Evolutionary conservation across 192 early-diverging fungal genomes (phyloP).

Genomic region (Physocladia obscura): DNA sequence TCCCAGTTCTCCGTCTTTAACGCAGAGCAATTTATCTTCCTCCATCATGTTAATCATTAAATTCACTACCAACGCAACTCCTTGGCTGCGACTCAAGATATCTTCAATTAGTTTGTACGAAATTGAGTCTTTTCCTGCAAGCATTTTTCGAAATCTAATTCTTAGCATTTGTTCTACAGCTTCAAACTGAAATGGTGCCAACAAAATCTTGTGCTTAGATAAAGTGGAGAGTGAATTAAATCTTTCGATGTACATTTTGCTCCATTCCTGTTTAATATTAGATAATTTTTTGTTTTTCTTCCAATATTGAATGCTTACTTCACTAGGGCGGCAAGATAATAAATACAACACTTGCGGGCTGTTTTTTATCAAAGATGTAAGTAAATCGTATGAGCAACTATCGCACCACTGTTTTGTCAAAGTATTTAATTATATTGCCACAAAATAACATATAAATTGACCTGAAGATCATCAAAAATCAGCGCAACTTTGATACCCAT

Average conservation of each 20-base stretch:
- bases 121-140: neutral
- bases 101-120: conserved; percentile 4
- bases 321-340: conserved; percentile 8
- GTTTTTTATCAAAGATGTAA: conserved; percentile 10
- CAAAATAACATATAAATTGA: too few species aligned
- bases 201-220: conserved; percentile 5
- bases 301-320: neutral
- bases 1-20: neutral
- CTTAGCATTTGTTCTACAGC: conserved; percentile 7
- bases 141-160: neutral
- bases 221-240: neutral
- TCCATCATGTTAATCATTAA: conserved; percentile 8
- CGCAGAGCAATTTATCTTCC: conserved; percentile 1
- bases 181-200: conserved; percentile 7
- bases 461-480: conserved; percentile 27
- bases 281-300: neutral
- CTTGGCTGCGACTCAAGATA: conserved; percentile 23
- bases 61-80: conserved; percentile 12
- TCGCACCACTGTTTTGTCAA: conserved; percentile 27
- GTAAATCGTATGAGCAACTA: conserved; percentile 19
- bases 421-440: too few species aligned
- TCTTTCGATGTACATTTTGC: neutral
- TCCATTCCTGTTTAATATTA: conserved; percentile 1
- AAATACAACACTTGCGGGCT: conserved; percentile 11
- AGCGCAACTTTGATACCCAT: conserved; percentile 1